Base-by-base conservation (phyloP, 495 filamentous ascomycete genomes). In the Astrothelium macrocarpum region DNA sequence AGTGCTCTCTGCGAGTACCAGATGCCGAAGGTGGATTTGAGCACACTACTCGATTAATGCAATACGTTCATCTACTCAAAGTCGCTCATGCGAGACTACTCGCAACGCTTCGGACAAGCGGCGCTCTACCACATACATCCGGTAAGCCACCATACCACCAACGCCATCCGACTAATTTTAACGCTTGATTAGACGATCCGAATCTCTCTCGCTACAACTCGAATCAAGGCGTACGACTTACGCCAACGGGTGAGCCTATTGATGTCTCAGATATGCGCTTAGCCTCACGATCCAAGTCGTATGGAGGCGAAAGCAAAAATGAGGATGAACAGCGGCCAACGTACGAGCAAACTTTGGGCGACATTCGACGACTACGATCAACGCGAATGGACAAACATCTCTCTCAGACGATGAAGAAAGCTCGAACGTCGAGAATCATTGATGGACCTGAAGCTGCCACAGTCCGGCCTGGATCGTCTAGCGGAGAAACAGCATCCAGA, bases 261-360 rank as follows among this genome's bases (percentile, higher is more conserved):
- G 76, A 79, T 32, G 76, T 79, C 43, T 79, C 76, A 26, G 64
- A 81, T 61, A 78, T 87, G n/a, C 79, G 83, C 53, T 80, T 85
- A 31, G 85, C 87, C 64, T 83, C 82, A 18, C 82, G 89, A 59
- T 90, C 91, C 16, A 89, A 86, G 66, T 90, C 90, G 3, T 86
- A 86, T 71, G 84, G 79, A 23, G 89, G 84, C 16, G 59, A 46
- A 16, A 74, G 79, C 53, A 74, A 76, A 32, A 82, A 61, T 20
- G 61, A 59, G 20, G 63, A 59, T 16, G 67, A 88, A 61, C 78
- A 75, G 63, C 75, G 79, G 28, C 79, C 87, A 31, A 91, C 90
- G 18, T 95, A 97, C 70, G 91, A 96, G 74, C 93, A 95, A 74
- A 94, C 93, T 28, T 87, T 99, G 56, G 93, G 92, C 62, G 92